Conservation (phyloP, 2,329 filamentous ascomycete species). For the Beauveria sp. region DNA sequence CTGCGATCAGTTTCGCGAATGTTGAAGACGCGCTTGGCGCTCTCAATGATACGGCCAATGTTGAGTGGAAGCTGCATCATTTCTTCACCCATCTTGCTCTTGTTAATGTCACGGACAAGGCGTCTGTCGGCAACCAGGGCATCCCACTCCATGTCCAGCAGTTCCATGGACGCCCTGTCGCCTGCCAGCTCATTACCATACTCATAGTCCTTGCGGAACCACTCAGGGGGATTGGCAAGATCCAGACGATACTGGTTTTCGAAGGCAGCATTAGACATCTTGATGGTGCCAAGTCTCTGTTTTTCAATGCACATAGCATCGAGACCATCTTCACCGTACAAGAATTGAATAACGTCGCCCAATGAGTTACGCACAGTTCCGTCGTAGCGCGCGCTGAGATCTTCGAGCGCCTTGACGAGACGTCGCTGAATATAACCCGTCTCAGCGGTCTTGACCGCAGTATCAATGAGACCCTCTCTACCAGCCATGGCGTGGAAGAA, state of each 20-base stretch:
- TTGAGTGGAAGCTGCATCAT: conserved; percentile 90
- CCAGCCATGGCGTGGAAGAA: conserved; percentile 99
- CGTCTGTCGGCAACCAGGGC: conserved; percentile 66
- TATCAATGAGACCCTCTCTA: conserved; percentile 99
- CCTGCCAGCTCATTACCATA: conserved; percentile 80
- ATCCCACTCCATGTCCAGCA: conserved; percentile 85
- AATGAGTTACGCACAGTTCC: conserved; percentile 95
- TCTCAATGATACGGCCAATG: conserved; percentile 81
- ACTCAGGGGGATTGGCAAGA: conserved; percentile 49
- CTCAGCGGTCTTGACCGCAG: conserved; percentile 97
- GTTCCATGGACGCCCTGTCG: conserved; percentile 77
- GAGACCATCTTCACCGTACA: conserved; percentile 95
- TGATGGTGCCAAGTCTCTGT: conserved; percentile 81
- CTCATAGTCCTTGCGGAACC: conserved; percentile 55
- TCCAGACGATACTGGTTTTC: conserved; percentile 78
- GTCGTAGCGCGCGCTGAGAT: conserved; percentile 95
- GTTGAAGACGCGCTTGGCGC: conserved; percentile 82
- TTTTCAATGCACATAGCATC: conserved; percentile 92
- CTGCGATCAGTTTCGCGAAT: conserved; percentile 80
- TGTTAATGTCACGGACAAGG: conserved; percentile 63
- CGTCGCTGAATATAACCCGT: conserved; percentile 98
- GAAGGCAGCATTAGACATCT: conserved; percentile 69
- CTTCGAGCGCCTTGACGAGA: conserved; percentile 95
- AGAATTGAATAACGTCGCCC: conserved; percentile 92
- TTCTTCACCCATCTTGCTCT: conserved; percentile 66